Conservation (phyloP, 208 protist genomes). For the Ichthyophonus hoferi region DNA sequence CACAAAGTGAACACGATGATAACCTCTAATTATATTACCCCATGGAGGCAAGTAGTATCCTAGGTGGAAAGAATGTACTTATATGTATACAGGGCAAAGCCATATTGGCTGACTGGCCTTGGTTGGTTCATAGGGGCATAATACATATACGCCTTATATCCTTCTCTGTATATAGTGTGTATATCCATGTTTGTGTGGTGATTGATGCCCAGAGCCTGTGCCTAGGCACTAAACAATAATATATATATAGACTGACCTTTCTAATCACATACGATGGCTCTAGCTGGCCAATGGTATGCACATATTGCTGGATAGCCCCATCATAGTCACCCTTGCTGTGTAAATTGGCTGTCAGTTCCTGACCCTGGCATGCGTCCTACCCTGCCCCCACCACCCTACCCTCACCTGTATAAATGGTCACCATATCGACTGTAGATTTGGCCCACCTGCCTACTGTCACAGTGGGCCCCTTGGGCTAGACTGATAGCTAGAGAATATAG, state of each 20-base stretch:
- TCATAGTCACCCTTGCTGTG: slow-evolving; percentile 68
- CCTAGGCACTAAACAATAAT: neutral
- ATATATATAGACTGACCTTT: slow-evolving; percentile 60
- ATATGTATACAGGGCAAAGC: too few species aligned
- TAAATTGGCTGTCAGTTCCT: too few species aligned
- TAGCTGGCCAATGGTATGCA: slow-evolving; percentile 80
- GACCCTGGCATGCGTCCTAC: too few species aligned
- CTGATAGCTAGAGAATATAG: slow-evolving; percentile 83
- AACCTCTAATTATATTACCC: too few species aligned
- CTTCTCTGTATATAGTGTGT: neutral
- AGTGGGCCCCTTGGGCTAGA: slow-evolving; percentile 64
- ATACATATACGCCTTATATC: neutral
- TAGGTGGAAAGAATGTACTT: too few species aligned
- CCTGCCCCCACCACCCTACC: too few species aligned
- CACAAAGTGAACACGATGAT: too few species aligned
- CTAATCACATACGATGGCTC: slow-evolving; percentile 93
- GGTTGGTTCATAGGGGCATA: too few species aligned
- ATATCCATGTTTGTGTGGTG: neutral
- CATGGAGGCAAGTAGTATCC: too few species aligned
- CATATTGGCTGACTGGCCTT: too few species aligned
- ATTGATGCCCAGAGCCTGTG: neutral
- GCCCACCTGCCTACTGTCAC: slow-evolving; percentile 62
- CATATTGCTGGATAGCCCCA: slow-evolving; percentile 84
- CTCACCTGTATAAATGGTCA: slow-evolving; percentile 90
- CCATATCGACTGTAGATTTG: slow-evolving; percentile 83